Percentiles rank a stretch among this genome's conserved stretches.
phyloP scores from a whole-genome alignment of 2,329 filamentous ascomycete species.

The Neofusicoccum cordaticola region DNA sequence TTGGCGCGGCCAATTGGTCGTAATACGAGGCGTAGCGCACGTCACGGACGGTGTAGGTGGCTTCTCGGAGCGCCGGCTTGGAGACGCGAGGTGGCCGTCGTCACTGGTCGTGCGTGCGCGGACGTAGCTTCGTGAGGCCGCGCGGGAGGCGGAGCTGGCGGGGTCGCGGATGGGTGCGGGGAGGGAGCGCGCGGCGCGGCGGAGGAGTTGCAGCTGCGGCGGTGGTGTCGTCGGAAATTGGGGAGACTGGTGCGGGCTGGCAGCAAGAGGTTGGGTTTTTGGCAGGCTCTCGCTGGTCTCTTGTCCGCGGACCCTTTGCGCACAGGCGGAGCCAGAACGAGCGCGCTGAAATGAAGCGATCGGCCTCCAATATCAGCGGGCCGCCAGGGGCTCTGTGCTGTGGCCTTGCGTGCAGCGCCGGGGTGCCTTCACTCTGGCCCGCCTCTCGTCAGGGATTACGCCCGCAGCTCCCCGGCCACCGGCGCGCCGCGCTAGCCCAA shows the following conservation, averaged over 20 bases:
- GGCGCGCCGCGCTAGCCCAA: neutral
- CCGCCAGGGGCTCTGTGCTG: conserved; percentile 2
- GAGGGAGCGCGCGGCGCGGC: neutral
- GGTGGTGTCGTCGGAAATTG: neutral
- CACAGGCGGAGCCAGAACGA: conserved; percentile 7
- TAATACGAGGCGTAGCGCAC: neutral
- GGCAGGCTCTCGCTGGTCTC: neutral
- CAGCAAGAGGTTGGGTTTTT: neutral
- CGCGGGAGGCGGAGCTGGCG: neutral
- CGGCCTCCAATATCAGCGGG: conserved; percentile 15
- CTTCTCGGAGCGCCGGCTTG: neutral
- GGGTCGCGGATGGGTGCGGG: neutral
- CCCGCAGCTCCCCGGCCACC: neutral
- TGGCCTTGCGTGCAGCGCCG: neutral
- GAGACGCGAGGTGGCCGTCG: neutral
- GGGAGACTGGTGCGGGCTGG: neutral
- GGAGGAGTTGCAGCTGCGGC: neutral
- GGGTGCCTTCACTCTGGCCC: neutral
- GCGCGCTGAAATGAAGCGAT: conserved; percentile 14
- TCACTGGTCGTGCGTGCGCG: neutral
- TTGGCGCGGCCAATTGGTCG: neutral
- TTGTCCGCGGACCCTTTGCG: neutral
- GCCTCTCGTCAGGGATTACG: neutral
- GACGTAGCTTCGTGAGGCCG: neutral
- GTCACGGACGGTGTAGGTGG: neutral